Base-by-base conservation (phyloP, 768 basidiomycete genomes). In the Leucocoprinus sp. region DNA sequence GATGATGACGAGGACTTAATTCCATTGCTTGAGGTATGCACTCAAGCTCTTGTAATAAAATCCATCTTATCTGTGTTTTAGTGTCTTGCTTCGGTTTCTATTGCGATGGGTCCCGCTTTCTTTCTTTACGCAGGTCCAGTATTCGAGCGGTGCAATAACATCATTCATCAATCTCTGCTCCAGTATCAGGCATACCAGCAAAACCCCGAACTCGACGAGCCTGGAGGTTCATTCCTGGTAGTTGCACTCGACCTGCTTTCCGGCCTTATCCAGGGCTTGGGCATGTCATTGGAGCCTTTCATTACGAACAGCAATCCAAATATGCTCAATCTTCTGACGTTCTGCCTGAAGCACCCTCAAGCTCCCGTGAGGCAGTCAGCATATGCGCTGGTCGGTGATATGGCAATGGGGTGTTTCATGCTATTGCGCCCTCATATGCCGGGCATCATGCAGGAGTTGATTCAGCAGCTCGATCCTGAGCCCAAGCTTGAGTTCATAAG, bases 31-130 rank as follows among this genome's bases (percentile, higher is more conserved):
- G 96, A 99, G 82, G 95, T 96, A 54, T 48, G 72, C 53, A 15
- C 29, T 23, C 37, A 45, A 35, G 14, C n/a, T 23, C 19, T 22
- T 33, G 19, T 15, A 22, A 22, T 26, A 9, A n/a, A 44, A 31
- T 17, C 40, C 11, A 26, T 55, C 43, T 42, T n/a, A 37, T 8
- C n/a, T 21, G 23, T 22, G n/a, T 34, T 27, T 15, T 40, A 98
- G 93, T 99, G 96, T 60, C 76, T 99, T 40, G 93, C 96, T 1
- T 97, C 93, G 1, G 93, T 99, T 19, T 91, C 95, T 0, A 95
- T 99, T 55, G 93, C 93, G 9, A 91, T 97, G 69, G 93, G 92
- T 3, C 70, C 77, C 8, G 78, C 91, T 1, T 99, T 99, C 70
- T 65, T 80, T 8, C 81, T 86, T 2, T 96, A 96, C 58, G 90